Percentiles rank a stretch among this genome's conserved stretches.
Conservation (phyloP, 306 rosid species). For the Macrotyloma uniflorum region DNA sequence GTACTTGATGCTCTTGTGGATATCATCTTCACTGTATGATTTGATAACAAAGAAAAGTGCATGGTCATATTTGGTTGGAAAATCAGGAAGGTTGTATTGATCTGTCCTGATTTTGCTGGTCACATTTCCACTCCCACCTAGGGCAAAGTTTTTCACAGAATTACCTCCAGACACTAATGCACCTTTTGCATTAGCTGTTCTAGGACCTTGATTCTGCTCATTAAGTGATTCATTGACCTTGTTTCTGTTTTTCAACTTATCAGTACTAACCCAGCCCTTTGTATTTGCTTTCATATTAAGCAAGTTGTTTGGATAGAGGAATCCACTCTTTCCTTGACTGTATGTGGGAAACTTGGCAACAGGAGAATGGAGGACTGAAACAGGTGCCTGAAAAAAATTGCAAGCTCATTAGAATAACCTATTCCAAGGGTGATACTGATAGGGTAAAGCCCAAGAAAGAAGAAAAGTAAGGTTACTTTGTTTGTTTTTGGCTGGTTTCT, state of each 20-base stretch:
- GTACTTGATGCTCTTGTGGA: constrained; percentile 90
- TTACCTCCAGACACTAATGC: constrained; percentile 43
- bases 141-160: constrained; percentile 30
- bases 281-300: constrained; percentile 50
- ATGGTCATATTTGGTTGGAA: constrained; percentile 67
- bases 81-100: constrained; percentile 73
- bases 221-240: constrained; percentile 50
- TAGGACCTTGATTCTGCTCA: constrained; percentile 66
- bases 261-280: constrained; percentile 63
- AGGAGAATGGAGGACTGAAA: constrained; percentile 55
- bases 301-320: constrained; percentile 54
- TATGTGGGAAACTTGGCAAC: constrained; percentile 53
- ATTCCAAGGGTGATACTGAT: constrained; percentile 11
- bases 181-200: constrained; percentile 54
- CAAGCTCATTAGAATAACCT: constrained; percentile 34
- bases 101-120: constrained; percentile 48
- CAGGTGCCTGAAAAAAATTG: constrained; percentile 50
- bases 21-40: constrained; percentile 88
- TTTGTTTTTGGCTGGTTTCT: constrained; percentile 57
- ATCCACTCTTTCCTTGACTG: constrained; percentile 65
- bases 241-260: constrained; percentile 63
- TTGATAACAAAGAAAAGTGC: constrained; percentile 81
- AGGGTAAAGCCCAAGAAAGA: neutral
- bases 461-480: constrained; percentile 49
- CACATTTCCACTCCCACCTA: constrained; percentile 44